Evolutionary conservation across 2,329 filamentous ascomycete genomes (phyloP), one percentile per base, ranked within the genome.

Genomic region (Xylaria sp.): DNA sequence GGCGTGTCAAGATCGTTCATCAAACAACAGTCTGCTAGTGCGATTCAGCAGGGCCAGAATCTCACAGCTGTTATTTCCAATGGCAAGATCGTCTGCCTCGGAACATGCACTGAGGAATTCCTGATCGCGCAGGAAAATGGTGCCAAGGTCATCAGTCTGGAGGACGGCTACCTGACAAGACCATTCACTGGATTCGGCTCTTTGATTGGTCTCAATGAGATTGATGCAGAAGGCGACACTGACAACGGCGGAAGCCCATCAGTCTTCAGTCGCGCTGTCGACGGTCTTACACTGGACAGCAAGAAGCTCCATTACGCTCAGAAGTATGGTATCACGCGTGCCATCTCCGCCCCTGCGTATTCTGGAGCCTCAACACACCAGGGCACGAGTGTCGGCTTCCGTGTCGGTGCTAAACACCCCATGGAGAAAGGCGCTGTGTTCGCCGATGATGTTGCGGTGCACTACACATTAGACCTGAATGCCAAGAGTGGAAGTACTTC

Each of bases 111-210:
- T 1, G 61, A 69, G 0, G 78, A 84, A 59, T 66, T 82, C 2
- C 65, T 72, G 3, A 68, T 72, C 0, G 76, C 78, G 2, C 62
- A 69, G 3, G 64, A 68, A 1, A 65, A 71, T 2, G 73, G 73
- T 4, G 68, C 69, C 58, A 72, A 73, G 52, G 68, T 76, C 1
- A 70, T 89, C 30, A 57, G 74, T 5, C 76, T 89, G 4, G 67
- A 76, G 18, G 79, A 89, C 63, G 87, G 86, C 1, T 78, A 88
- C 66, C 67, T 89, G n/a, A 80, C 82, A 4, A 76, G 80, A 4
- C 77, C 84, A 0, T 80, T 88, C 62, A 86, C 83, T 2, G 83
- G 82, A 1, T 83, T 88, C 35, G 85, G 81, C 1, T 82, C 83
- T 3, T 75, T 75, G 1, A 73, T 90, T 0, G 87, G 87, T 0